phyloP scores from a whole-genome alignment of 176 grass and related monocot genomes.

The Thinopyrum elongatum region DNA sequence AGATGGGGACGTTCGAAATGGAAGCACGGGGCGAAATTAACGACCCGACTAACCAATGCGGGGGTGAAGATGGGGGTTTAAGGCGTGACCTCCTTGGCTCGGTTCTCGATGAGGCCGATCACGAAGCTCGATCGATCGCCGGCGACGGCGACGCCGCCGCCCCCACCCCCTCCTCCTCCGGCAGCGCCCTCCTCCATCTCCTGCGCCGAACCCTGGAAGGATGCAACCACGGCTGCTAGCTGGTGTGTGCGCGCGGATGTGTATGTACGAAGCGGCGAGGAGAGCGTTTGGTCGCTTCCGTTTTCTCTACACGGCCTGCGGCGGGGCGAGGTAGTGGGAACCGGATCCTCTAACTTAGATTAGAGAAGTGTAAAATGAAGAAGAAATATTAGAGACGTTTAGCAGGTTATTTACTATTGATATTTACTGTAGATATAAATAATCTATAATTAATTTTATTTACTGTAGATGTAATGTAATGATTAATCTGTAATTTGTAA shows the following conservation, averaged over 20 bases:
- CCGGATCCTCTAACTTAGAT: too few relatives aligned
- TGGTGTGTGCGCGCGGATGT: not conserved
- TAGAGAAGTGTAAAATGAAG: too few relatives aligned
- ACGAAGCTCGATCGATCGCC: constrained; percentile 75
- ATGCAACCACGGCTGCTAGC: not conserved
- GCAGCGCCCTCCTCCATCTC: constrained; percentile 34
- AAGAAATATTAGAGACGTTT: too few relatives aligned
- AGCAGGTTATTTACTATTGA: too few relatives aligned
- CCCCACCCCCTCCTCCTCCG: constrained; percentile 12
- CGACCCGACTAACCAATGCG: not conserved
- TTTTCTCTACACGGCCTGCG: not conserved
- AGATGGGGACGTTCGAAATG: not conserved
- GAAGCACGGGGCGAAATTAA: not conserved
- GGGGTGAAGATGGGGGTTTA: not conserved
- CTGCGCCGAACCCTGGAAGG: not conserved
- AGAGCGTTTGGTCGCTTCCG: not conserved
- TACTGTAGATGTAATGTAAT: too few relatives aligned
- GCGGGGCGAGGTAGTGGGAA: too few relatives aligned
- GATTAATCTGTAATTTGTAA: too few relatives aligned
- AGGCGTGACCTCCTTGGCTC: constrained; percentile 73
- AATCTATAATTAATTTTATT: too few relatives aligned
- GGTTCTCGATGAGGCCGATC: constrained; percentile 84
- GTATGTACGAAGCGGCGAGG: not conserved
- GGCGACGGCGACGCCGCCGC: constrained; percentile 9
- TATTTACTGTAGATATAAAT: too few relatives aligned